Base-by-base conservation (phyloP, 2,329 filamentous ascomycete species). In the Epichloe gansuensis region DNA sequence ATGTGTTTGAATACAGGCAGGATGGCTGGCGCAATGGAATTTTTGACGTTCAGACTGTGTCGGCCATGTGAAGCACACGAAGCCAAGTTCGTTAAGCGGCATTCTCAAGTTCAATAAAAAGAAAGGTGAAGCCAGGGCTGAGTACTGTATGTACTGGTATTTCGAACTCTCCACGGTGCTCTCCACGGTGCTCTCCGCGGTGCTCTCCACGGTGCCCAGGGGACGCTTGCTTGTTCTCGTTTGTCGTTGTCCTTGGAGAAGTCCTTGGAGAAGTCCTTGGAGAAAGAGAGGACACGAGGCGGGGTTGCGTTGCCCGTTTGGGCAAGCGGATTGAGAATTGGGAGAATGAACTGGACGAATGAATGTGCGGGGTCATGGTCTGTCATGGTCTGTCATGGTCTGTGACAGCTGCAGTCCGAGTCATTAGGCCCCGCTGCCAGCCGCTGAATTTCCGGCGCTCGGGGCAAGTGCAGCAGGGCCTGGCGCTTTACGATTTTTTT, bases 1-100 rank as follows among this genome's bases (percentile, higher is more conserved):
- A 82, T 42, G 80, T 95, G 39, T 82, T 91, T 58, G 86, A 91
- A 58, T 83, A 82, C 62, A 79, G 83, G 52, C 73, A 73, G 46
- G 82, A 77, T 15, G 86, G 86, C 0, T 95, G 90, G 90, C 78
- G 86, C 59, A 95, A 95, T 66, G 82, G 82, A 46, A 83, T 95
- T n/a, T 95, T 95, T 61, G 75, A 81, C 57, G 67, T 75, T 11
- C 63, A 64, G 35, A 69, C 71, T n/a, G 61, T 54, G n/a, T 57
- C 54, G n/a, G 58, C 56, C 2, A 45, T 43, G 44, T 52, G 31
- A 51, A 35, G 28, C 28, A 31, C 28, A 31, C 28, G 28, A 31
- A 31, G 1, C 8, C 28, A 1, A 31, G 8, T 31, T 31, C 1
- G 28, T 31, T 11, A 0, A 31, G 28, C 28, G 28, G 9, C 8